A percentile compares a stretch with the other conserved stretches of the same genome.
phyloP scores from a whole-genome alignment of 306 rosid species.

The Malus fusca region DNA sequence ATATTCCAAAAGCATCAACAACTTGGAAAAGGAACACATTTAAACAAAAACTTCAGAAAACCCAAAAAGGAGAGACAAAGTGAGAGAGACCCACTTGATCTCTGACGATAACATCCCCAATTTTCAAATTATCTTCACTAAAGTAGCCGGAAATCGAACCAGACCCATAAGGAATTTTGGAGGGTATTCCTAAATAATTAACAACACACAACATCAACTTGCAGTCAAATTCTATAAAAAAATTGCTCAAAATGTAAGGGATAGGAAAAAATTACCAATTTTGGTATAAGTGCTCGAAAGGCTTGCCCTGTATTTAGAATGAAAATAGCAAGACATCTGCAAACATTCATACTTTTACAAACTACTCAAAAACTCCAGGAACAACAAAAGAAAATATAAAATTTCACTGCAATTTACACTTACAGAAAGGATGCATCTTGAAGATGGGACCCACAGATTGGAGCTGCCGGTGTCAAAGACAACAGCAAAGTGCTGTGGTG shows the following conservation, averaged over 20 bases:
- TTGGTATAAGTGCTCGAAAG: slow-evolving; percentile 37
- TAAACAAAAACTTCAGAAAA: not conserved
- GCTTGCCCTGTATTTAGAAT: slow-evolving; percentile 55
- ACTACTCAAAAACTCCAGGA: not conserved
- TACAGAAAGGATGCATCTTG: slow-evolving; percentile 65
- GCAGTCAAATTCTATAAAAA: not conserved
- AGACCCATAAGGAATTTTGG: slow-evolving; percentile 41
- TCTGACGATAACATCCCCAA: slow-evolving; percentile 32
- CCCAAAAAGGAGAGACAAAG: not conserved
- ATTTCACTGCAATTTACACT: slow-evolving; percentile 4
- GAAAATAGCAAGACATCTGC: slow-evolving; percentile 68
- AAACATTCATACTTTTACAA: slow-evolving; percentile 17
- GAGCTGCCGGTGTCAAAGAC: slow-evolving; percentile 80
- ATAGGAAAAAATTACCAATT: slow-evolving; percentile 26
- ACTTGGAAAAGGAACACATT: not conserved
- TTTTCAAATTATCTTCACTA: slow-evolving; percentile 29
- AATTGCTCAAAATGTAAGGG: not conserved
- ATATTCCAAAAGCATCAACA: slow-evolving; percentile 1
- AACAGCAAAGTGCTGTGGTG: slow-evolving; percentile 53
- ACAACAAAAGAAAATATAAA: not conserved
- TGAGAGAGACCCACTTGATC: slow-evolving; percentile 29
- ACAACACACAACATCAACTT: not conserved
- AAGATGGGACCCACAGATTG: slow-evolving; percentile 77
- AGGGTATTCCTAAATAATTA: slow-evolving; percentile 28
- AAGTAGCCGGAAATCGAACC: slow-evolving; percentile 46